Conservation (phyloP, 208 protist species). For the Sergeia podlipaevii region DNA sequence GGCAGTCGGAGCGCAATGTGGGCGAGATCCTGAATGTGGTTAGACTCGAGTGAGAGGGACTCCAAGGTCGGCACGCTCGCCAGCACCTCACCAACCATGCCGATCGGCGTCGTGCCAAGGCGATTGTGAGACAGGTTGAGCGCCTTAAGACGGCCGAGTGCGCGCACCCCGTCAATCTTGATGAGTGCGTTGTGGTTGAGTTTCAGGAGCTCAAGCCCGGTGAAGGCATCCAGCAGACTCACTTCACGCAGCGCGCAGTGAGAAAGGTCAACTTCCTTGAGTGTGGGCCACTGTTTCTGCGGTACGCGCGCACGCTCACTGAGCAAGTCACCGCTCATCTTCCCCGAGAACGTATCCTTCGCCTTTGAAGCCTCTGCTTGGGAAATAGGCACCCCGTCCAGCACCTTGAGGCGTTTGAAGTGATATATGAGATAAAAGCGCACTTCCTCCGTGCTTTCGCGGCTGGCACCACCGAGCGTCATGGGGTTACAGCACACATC, state of each 20-base stretch:
- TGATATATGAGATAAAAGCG: conserved; percentile 89
- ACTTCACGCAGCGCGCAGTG: conserved; percentile 76
- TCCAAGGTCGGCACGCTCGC: conserved; percentile 42
- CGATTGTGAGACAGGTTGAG: conserved; percentile 86
- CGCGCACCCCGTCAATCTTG: conserved; percentile 42
- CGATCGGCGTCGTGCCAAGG: conserved; percentile 26
- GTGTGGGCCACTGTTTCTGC: conserved; percentile 30
- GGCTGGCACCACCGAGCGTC: neutral
- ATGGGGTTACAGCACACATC: conserved; percentile 86
- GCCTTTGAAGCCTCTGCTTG: conserved; percentile 48
- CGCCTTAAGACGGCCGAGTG: conserved; percentile 48
- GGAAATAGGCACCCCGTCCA: conserved; percentile 71
- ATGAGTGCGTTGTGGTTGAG: conserved; percentile 81
- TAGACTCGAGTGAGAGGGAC: conserved; percentile 85
- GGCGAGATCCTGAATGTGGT: conserved; percentile 67
- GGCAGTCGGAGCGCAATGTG: conserved; percentile 48
- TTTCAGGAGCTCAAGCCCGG: conserved; percentile 50
- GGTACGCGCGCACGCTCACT: conserved; percentile 37
- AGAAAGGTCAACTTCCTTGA: conserved; percentile 70
- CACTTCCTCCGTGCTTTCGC: conserved; percentile 28
- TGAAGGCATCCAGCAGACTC: conserved; percentile 57
- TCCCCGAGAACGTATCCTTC: conserved; percentile 65
- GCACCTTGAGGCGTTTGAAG: conserved; percentile 90
- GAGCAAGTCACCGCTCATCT: conserved; percentile 75
- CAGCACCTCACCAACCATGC: conserved; percentile 44